Evolutionary conservation across 179 eudicot genomes (phyloP), one percentile per base, ranked within the genome.

Genomic region (Patellifolia procumbens): DNA sequence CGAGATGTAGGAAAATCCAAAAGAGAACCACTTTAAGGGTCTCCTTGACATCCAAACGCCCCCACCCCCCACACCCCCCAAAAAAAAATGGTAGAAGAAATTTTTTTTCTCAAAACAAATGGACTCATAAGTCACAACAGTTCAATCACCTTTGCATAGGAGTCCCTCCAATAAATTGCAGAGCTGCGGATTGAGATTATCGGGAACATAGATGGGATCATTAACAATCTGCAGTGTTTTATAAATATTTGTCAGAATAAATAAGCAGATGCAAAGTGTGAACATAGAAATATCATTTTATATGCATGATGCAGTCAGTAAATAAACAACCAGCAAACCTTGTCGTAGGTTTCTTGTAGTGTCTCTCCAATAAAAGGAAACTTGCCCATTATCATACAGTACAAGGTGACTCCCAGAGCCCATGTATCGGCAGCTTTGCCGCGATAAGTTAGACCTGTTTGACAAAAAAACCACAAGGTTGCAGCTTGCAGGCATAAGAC

Each of bases 391-490:
- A 94, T 42, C 94, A 92, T 87, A 74, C 89, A 92, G 79, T 90
- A 89, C 79, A 94, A 87, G 43, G 98, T 94, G 69, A 91, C 83
- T 74, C 98, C 98, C 73, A 92, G 91, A 7, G 98, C 97, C 98
- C 98, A 94, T 4, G 91, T 91, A 82, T 94, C 98, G 61, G 98
- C 98, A 74, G 91, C 87, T 86, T 84, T 94, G 51, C 98, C 98
- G 22, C 73, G 88, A 82, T 94, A 94, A 16, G 94, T 87, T 66
- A 81, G 67, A 75, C 97, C 98, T 94, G 84, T 74, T 73, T 26
- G 20, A 61, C 66, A 75, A 59, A 43, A 74, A 58, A 72, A 31
- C 45, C 69, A 64, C 58, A 69, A 31, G 55, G 39, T 52, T 34
- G 11, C 19, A 9, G 37, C 45, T 39, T 5, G 6, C 5, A 77